Base-by-base conservation (phyloP, 139 green algal species). In the Ostreobium quekettii region DNA sequence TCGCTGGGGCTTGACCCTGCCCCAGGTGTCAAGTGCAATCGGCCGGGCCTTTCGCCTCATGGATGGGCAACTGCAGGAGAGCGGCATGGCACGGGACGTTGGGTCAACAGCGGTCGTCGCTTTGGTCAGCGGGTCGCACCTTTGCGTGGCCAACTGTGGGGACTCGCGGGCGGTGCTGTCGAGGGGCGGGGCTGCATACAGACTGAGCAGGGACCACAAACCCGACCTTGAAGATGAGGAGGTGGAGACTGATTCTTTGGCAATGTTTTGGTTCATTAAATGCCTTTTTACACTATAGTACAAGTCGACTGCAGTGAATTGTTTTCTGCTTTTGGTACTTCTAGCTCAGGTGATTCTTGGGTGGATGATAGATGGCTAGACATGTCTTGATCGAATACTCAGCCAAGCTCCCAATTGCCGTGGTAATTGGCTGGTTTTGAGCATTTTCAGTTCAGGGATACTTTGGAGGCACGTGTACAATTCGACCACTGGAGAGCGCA, bases 161-260 rank as follows among this genome's bases (percentile, higher is more conserved):
- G 71, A 77, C 53, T 65, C 36, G 4, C 46, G 71, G 32, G 65
- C 64, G n/a, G 64, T 77, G 2, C 29, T 73, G 2, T 42, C 24
- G n/a, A 35, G 67, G 4, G 36, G 3, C 3, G 22, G 36, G 28
- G 4, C 4, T 28, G 56, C 35, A 4, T 38, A 37, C 26, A 19
- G 28, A 26, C 29, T 74, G 11, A 74, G 56, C 47, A 8, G 38
- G 47, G 57, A 75, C 59, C 48, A 72, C 58, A 67, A 73, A 74
- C 84, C 86, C 1, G 75, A 87, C 42, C 57, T 81, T 1, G 66
- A 71, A 1, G 86, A 92, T 61, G 86, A 92, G 39, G 75, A 72
- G 74, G 70, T 70, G 69, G 64, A 60, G 36, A 62, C 87, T 35
- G 70, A 75, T n/a, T n/a, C n/a, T n/a, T n/a, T n/a, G n/a, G n/a